Percentiles rank a stretch among this genome's conserved stretches.
Conservation (phyloP, 2,329 filamentous ascomycete genomes). For the Penicillium griseofulvum region DNA sequence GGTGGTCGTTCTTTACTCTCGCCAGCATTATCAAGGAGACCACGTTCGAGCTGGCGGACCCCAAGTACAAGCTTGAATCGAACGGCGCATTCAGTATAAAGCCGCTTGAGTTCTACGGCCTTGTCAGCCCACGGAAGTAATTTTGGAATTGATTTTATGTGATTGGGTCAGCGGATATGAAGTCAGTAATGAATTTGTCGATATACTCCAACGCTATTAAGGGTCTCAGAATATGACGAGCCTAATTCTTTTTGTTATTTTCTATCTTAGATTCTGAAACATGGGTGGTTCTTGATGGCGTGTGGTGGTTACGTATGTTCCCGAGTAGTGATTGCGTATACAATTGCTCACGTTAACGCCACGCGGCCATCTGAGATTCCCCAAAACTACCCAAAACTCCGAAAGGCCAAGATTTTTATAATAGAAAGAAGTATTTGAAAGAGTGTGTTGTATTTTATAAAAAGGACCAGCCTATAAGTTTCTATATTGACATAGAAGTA, state of each 20-base stretch:
- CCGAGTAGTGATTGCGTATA: not conserved
- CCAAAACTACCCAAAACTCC: too few species aligned
- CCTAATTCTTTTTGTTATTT: not conserved
- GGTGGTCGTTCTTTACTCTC: slow-evolving; percentile 62
- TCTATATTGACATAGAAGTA: slow-evolving; percentile 13
- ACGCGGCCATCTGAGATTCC: not conserved
- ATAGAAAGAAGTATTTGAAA: not conserved
- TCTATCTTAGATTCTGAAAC: not conserved
- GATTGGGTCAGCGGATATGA: not conserved
- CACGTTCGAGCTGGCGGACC: slow-evolving; percentile 60
- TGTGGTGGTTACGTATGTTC: not conserved
- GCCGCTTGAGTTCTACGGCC: slow-evolving; percentile 44
- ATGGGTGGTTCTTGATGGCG: not conserved
- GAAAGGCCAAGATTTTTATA: not conserved
- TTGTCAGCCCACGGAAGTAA: slow-evolving; percentile 18
- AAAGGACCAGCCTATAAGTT: slow-evolving; percentile 13
- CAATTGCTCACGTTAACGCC: slow-evolving; percentile 4
- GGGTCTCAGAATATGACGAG: not conserved
- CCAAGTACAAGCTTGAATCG: slow-evolving; percentile 39
- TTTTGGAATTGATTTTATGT: not conserved
- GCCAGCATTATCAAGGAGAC: slow-evolving; percentile 67
- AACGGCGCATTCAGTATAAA: slow-evolving; percentile 55
- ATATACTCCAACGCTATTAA: slow-evolving; percentile 1
- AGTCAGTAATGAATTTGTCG: slow-evolving; percentile 7
- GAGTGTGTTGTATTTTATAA: slow-evolving; percentile 10